Conservation (phyloP, 495 filamentous ascomycete species). For the Penicillium simplicissimum region DNA sequence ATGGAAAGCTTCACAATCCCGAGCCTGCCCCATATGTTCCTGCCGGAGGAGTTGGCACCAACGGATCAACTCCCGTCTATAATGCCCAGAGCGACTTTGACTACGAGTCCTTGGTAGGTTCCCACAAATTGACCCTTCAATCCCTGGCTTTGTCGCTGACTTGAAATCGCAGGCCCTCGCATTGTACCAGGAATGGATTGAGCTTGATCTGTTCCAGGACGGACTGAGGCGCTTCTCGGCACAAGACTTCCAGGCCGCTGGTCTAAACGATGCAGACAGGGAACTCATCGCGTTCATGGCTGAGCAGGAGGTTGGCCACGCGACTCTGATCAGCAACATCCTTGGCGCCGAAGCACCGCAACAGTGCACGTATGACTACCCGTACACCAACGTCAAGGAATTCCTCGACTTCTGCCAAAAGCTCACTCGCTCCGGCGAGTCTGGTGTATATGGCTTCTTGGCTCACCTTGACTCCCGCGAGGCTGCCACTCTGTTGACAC, state of each 20-base stretch:
- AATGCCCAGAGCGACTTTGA: slow-evolving; percentile 71
- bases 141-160: slow-evolving; percentile 23
- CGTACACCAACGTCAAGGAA: slow-evolving; percentile 72
- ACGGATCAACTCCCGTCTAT: slow-evolving; percentile 72
- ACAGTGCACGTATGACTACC: slow-evolving; percentile 82
- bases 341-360: slow-evolving; percentile 66
- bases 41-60: slow-evolving; percentile 77
- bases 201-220: slow-evolving; percentile 84
- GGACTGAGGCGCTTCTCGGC: slow-evolving; percentile 69
- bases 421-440: slow-evolving; percentile 78
- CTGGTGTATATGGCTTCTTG: slow-evolving; percentile 83
- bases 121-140: background rate
- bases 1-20: slow-evolving; percentile 64
- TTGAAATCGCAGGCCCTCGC: slow-evolving; percentile 50
- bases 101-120: slow-evolving; percentile 60
- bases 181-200: slow-evolving; percentile 84
- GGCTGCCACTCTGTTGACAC: slow-evolving; percentile 68
- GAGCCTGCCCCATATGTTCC: slow-evolving; percentile 74
- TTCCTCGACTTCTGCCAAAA: slow-evolving; percentile 88
- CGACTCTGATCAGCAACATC: slow-evolving; percentile 77
- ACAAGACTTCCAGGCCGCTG: slow-evolving; percentile 68
- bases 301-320: slow-evolving; percentile 80
- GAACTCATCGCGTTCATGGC: slow-evolving; percentile 82
- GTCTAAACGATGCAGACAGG: slow-evolving; percentile 67
- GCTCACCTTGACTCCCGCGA: slow-evolving; percentile 78